Base-by-base conservation (phyloP, 2,329 filamentous ascomycete genomes). In the Colletotrichum melonis region DNA sequence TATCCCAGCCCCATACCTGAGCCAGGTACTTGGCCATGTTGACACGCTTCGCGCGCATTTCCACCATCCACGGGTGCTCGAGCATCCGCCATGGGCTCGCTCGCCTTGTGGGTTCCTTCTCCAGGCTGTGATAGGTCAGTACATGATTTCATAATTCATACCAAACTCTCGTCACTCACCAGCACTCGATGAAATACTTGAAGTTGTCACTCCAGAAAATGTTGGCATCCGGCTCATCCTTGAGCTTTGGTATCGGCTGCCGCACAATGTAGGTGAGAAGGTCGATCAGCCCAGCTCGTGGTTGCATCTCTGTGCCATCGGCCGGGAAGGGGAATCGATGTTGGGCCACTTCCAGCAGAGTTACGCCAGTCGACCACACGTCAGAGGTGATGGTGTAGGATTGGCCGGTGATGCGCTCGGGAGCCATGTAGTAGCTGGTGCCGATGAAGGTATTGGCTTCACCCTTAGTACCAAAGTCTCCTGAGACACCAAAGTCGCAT, bases 151-250 rank as follows among this genome's bases (percentile, higher is more conserved):
- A 58, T 24, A 49, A 1, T 14, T 2, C 14, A 59, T 28, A 12
- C n/a, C 52, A 14, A 35, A 19, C 16, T 46, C n/a, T 46, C 9
- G 26, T 16, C 68, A 92, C 94, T 81, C 90, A 98, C 96, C 97
- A 98, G 90, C 95, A 98, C 85, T 98, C 95, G 78, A 99, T 98
- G 79, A 99, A 99, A 82, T 98, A 98, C 83, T 99, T 99, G 85
- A 99, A 98, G 80, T 94, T 97, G 78, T 97, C 94, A 78, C 94
- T 97, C 97, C 97, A 99, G 80, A 92, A 93, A 77, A 99, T 97
- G 72, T 92, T 92, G 77, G 93, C 94, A 38, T 95, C 92, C 0
- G 94, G 94, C 83, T 99, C 97, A 77, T 99, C 97, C 84, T 98
- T 98, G 75, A 99, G 87, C 82, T 95, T 97, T 2, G 97, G 97